Base-by-base conservation (phyloP, 208 protist species). In the Leishmania tropica region DNA sequence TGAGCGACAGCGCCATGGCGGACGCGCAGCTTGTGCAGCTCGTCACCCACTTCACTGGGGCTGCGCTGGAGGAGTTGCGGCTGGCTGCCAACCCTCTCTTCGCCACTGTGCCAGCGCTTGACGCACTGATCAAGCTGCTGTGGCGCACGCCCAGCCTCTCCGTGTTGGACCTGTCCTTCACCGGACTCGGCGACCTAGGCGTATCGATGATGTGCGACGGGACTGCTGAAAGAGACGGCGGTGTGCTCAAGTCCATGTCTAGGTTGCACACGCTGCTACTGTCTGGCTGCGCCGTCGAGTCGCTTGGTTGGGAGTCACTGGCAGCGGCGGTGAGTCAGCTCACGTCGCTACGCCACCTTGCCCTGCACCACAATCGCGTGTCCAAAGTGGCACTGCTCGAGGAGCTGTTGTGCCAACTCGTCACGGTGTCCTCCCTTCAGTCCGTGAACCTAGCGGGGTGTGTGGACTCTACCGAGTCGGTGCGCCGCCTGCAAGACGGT, bases 1-100 rank as follows among this genome's bases (percentile, higher is more conserved):
- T 95, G 65, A 90, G 88, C 13, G 90, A 93, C 74, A 86, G 85
- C 56, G 78, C 87, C 13, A 71, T 95, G 72, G 72, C 83, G 1
- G 91, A 96, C 53, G 81, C 78, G 0, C 74, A 73, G 31, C 83
- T 93, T 35, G 37, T 56, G 24, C 81, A 74, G 0, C 79, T 96
- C 21, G 35, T 64, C 11, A 42, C 24, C 2, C 47, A 83, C 53
- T 80, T 93, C 2, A 21, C 81, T 13, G 79, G 90, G 37, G 83
- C 87, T 10, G n/a, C 54, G 35, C 84, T 96, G 51, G 28, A 77
- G 48, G 79, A 89, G 75, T 80, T 96, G 74, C 76, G 87, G 31
- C 75, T 96, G 53, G 86, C 90, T 47, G 75, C 90, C 17, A 96
- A 96, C 74, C 90, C 91, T 0, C 81, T 95, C 21, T 95, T 96